Base-by-base conservation (phyloP, 208 protist species). In the Vickermania ingenoplastis region DNA sequence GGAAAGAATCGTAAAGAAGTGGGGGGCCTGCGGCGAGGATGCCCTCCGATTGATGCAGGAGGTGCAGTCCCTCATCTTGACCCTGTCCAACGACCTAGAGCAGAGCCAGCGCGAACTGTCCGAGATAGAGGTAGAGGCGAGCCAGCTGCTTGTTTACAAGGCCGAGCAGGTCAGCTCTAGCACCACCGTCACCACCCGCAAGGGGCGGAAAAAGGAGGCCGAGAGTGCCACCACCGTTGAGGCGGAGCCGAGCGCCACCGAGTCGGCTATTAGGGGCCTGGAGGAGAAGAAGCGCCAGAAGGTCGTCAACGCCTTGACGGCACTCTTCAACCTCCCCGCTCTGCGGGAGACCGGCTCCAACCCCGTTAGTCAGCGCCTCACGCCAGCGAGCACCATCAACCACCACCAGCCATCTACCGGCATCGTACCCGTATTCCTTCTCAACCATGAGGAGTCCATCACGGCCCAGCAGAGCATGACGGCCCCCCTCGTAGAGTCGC, bases 271-370 rank as follows among this genome's bases (percentile, higher is more conserved):
- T 27, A 59, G 56, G 1, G 53, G 56, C 21, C 65, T 75, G 58
- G 69, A 75, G 50, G 69, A 75, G 45, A 75, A 67, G 49, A 70
- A 71, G 26, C 63, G 69, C 3, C 2, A 28, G 0, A 75, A 63
- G 48, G 63, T 75, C 0, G 48, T 28, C 28, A 58, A 14, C 4
- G 48, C 54, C 5, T 59, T 75, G 14, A 50, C 57, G 1, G 53
- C n/a, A 23, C 24, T 67, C 25, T 75, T 75, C 26, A 63, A 49
- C 22, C 61, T 59, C 14, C 54, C 55, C 25, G 24, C 1, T 2
- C 17, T 1, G 0, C 59, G 62, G 45, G 14, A 55, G 22, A 29
- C 13, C 31, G 3, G 49, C 4, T 60, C 59, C 49, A 57, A 17
- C 23, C 11, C 3, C 50, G 11, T 58, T 4, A 59, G 21, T 41